Conservation (phyloP, 2,329 filamentous ascomycete species). For the Shiraia sp. region DNA sequence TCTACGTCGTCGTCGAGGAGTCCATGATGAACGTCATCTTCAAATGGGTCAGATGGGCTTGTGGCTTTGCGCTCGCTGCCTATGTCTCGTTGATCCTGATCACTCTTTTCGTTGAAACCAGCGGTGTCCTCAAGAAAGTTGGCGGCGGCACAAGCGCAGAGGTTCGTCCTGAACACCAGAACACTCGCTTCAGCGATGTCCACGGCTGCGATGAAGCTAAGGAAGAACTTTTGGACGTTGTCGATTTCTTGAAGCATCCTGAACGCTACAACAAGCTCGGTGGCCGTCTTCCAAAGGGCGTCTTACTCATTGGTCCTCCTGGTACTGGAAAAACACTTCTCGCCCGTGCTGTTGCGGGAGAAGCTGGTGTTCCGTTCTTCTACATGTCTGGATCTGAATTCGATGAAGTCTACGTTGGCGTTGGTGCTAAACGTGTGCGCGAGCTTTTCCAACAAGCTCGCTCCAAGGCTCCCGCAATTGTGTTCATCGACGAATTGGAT, state of each 20-base stretch:
- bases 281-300: slow-evolving; percentile 95
- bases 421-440: slow-evolving; percentile 93
- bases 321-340: slow-evolving; percentile 97
- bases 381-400: slow-evolving; percentile 99
- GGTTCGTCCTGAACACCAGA: slow-evolving; percentile 91
- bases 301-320: slow-evolving; percentile 90
- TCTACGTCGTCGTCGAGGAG: slow-evolving; percentile 96
- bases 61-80: slow-evolving; percentile 75
- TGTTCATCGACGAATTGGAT: slow-evolving; percentile 93
- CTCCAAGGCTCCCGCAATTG: slow-evolving; percentile 84
- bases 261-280: slow-evolving; percentile 92
- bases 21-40: slow-evolving; percentile 78
- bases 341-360: slow-evolving; percentile 91
- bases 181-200: slow-evolving; percentile 86
- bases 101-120: slow-evolving; percentile 79
- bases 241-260: slow-evolving; percentile 93
- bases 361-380: slow-evolving; percentile 98
- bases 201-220: slow-evolving; percentile 98
- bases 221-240: slow-evolving; percentile 94
- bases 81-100: slow-evolving; percentile 81
- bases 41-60: slow-evolving; percentile 86
- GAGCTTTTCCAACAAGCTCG: slow-evolving; percentile 87
- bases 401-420: slow-evolving; percentile 96
- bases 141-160: slow-evolving; percentile 74
- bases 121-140: slow-evolving; percentile 78